Base-by-base conservation (phyloP, 805 yeast species). In the Candida xiaguanensis region DNA sequence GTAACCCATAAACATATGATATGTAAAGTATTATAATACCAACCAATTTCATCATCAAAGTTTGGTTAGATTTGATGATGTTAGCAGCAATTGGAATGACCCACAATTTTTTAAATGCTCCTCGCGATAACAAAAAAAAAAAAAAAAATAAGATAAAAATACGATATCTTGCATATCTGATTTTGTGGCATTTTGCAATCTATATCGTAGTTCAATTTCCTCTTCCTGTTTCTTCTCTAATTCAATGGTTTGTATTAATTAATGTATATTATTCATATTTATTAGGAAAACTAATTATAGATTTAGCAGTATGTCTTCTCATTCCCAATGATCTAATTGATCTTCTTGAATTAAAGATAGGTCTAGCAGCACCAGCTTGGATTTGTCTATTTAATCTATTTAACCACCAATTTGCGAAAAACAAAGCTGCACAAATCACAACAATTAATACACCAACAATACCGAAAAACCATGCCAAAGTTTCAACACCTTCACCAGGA, bases 401-500 rank as follows among this genome's bases (percentile, higher is more conserved):
- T 27, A 59, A 46, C 58, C 59, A 58, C 20, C 47, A 29, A 27
- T 51, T 50, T 5, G 59, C 56, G 23, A 51, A 27, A 3, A 43
- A 5, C 24, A 57, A 45, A 34, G 44, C 46, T 3, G 30, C 5
- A 12, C 42, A 15, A n/a, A 56, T 50, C 27, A 58, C 41, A 13
- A 38, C 40, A 28, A 49, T 42, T 58, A 59, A 57, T 2, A 56
- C 57, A 3, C 62, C 65, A 28, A 59, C 23, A 38, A 59, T 58
- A 4, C 63, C 65, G 25, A 57, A 58, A 32, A 55, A 59, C 65
- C 65, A 59, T 8, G 37, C 36, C 9, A 52, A 45, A 31, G 62
- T 65, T 2, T 48, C 70, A 11, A 50, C 65, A 16, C 38, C 50
- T 39, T 74, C 63, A 20, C 96, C 96, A 0, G 97, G 97, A 20